Percentiles rank a stretch among this genome's conserved stretches.
These are phyloP conservation scores for Dictyostelium brefeldianum DNA, from an alignment of 78 protist species.

Conservation along the genomic window DNA sequence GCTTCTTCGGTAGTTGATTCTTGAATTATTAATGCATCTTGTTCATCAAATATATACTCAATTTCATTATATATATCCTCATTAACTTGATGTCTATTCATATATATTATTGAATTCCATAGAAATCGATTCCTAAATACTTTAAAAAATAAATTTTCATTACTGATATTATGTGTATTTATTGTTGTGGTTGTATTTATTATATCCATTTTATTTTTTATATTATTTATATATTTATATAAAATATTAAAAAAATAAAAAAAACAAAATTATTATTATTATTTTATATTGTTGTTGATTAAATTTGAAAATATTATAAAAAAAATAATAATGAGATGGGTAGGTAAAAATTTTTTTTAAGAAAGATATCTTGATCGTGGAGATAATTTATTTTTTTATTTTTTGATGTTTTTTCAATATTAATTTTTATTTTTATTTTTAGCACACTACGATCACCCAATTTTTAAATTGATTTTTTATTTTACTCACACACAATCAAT, in stretches of 20 bases:
- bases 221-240: not conserved
- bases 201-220: not conserved
- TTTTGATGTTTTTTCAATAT: too few species aligned
- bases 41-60: not conserved
- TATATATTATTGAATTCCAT: not conserved
- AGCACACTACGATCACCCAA: too few species aligned
- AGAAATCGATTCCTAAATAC: not conserved
- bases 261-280: too few species aligned
- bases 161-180: not conserved
- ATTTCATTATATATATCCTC: not conserved
- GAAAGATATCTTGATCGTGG: too few species aligned
- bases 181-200: not conserved
- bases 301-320: too few species aligned
- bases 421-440: too few species aligned
- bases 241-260: not conserved
- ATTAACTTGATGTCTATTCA: constrained; percentile 6
- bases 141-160: not conserved
- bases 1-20: not conserved
- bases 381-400: too few species aligned
- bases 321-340: too few species aligned
- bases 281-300: too few species aligned
- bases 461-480: too few species aligned
- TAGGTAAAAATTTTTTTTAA: too few species aligned
- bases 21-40: not conserved
- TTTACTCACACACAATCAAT: too few species aligned